Percentiles rank a stretch among this genome's conserved stretches.
Evolutionary conservation across 2,329 filamentous ascomycete species (phyloP).

Genomic region (Epichloe sylvatica): DNA sequence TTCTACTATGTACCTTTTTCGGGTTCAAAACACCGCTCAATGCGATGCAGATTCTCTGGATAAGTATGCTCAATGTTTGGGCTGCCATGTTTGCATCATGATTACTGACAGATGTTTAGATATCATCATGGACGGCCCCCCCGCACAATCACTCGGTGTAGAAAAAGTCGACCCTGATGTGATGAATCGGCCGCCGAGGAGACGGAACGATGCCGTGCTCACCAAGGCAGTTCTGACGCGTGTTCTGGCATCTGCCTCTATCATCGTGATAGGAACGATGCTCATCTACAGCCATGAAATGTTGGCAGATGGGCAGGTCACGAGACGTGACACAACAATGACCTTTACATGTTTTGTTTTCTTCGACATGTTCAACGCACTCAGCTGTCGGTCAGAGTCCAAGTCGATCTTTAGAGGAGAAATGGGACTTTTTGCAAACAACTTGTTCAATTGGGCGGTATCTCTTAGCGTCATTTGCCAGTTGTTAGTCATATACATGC

Average conservation of each 20-base stretch:
- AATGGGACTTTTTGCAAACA: constrained; percentile 70
- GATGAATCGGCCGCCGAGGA: constrained; percentile 76
- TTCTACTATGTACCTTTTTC: constrained; percentile 81
- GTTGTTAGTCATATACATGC: constrained; percentile 83
- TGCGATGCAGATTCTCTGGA: constrained; percentile 99
- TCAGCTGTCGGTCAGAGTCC: constrained; percentile 79
- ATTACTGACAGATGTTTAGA: constrained; percentile 38
- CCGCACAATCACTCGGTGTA: constrained; percentile 90
- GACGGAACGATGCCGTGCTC: constrained; percentile 79
- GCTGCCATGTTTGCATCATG: not conserved
- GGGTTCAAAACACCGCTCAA: constrained; percentile 94
- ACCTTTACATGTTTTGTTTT: constrained; percentile 98
- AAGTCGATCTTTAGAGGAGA: constrained; percentile 85
- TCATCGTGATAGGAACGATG: constrained; percentile 90
- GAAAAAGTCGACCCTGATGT: constrained; percentile 89
- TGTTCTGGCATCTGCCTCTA: constrained; percentile 70
- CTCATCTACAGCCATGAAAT: constrained; percentile 87
- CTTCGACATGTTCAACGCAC: constrained; percentile 98
- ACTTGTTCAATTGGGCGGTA: constrained; percentile 94
- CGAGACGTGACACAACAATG: constrained; percentile 93
- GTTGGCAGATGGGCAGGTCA: constrained; percentile 67
- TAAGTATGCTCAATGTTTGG: constrained; percentile 47
- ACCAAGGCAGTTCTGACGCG: constrained; percentile 69
- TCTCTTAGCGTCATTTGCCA: constrained; percentile 74
- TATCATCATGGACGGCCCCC: constrained; percentile 98